Percentiles rank a stretch among this genome's conserved stretches.
Conservation (phyloP, 176 grass and related monocot genomes). For the Musa itinerans region DNA sequence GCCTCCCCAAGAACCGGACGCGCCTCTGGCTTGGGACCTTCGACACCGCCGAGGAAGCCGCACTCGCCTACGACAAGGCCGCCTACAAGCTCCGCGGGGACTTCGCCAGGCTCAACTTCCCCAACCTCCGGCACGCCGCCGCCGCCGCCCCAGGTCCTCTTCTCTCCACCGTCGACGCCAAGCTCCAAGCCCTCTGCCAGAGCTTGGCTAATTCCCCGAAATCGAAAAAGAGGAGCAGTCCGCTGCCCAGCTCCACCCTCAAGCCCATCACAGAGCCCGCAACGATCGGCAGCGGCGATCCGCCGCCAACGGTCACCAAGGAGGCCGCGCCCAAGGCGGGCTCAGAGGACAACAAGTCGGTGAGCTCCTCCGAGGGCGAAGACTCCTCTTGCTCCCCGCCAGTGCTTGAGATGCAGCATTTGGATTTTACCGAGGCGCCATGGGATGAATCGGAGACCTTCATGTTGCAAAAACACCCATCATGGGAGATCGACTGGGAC, state of each 20-base stretch:
- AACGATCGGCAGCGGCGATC: slow-evolving; percentile 7
- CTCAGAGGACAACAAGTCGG: slow-evolving; percentile 33
- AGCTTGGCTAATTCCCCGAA: slow-evolving; percentile 30
- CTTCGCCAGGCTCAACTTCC: slow-evolving; percentile 90
- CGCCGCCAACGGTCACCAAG: slow-evolving; percentile 3
- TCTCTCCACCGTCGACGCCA: slow-evolving; percentile 78
- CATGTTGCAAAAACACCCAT: slow-evolving; percentile 73
- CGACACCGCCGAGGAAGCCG: slow-evolving; percentile 30
- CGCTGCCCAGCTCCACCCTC: slow-evolving; percentile 7
- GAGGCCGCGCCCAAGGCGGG: not conserved
- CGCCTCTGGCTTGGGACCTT: slow-evolving; percentile 11
- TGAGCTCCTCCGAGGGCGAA: slow-evolving; percentile 50
- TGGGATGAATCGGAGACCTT: slow-evolving; percentile 94
- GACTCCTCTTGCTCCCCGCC: slow-evolving; percentile 46
- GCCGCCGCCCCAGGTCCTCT: slow-evolving; percentile 30
- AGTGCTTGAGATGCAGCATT: slow-evolving; percentile 63
- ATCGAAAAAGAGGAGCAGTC: slow-evolving; percentile 13
- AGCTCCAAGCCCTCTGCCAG: slow-evolving; percentile 89
- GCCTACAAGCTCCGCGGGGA: slow-evolving; percentile 93
- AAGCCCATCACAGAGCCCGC: slow-evolving; percentile 6
- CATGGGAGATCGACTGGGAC: slow-evolving; percentile 99
- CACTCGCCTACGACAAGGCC: slow-evolving; percentile 97
- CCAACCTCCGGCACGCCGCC: slow-evolving; percentile 37
- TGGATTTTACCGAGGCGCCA: slow-evolving; percentile 86
- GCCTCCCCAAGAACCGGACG: slow-evolving; percentile 3